Conservation (phyloP, 371 early-diverging fungal genomes). For the Funneliformis caledonium region DNA sequence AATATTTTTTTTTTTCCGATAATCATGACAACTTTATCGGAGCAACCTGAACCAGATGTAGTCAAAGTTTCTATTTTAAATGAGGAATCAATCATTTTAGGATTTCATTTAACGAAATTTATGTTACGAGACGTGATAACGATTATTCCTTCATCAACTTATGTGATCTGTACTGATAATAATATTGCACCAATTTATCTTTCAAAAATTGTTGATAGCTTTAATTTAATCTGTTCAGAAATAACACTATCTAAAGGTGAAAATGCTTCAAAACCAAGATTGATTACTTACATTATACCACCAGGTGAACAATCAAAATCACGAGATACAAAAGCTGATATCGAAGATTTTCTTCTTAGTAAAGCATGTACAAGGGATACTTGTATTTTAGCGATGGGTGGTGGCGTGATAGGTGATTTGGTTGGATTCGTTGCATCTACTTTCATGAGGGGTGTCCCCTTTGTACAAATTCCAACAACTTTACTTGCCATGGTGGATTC, state of each 20-base stretch:
- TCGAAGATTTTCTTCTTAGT: constrained; percentile 91
- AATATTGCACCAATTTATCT: constrained; percentile 84
- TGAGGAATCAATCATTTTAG: constrained; percentile 84
- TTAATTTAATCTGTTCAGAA: constrained; percentile 50
- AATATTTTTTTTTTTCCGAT: not conserved
- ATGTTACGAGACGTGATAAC: constrained; percentile 77
- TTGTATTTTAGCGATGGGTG: constrained; percentile 92
- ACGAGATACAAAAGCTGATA: constrained; percentile 81
- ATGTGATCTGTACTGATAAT: constrained; percentile 88
- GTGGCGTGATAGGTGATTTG: constrained; percentile 97
- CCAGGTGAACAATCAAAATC: constrained; percentile 94
- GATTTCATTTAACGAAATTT: constrained; percentile 78
- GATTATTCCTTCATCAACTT: constrained; percentile 79
- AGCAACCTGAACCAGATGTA: constrained; percentile 60
- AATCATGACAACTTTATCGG: not conserved
- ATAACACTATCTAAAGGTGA: constrained; percentile 33
- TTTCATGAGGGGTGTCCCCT: constrained; percentile 96
- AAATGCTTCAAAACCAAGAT: constrained; percentile 54
- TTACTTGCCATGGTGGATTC: constrained; percentile 98
- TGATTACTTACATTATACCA: constrained; percentile 81
- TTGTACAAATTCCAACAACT: constrained; percentile 95
- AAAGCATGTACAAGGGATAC: constrained; percentile 93
- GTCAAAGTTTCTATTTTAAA: constrained; percentile 85
- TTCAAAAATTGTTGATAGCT: constrained; percentile 54
- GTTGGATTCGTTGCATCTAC: constrained; percentile 96